A percentile compares a stretch with the other conserved stretches of the same genome.
These are phyloP conservation scores for Hericium alpestre DNA, from an alignment of 768 basidiomycete species.

Conservation along the genomic window DNA sequence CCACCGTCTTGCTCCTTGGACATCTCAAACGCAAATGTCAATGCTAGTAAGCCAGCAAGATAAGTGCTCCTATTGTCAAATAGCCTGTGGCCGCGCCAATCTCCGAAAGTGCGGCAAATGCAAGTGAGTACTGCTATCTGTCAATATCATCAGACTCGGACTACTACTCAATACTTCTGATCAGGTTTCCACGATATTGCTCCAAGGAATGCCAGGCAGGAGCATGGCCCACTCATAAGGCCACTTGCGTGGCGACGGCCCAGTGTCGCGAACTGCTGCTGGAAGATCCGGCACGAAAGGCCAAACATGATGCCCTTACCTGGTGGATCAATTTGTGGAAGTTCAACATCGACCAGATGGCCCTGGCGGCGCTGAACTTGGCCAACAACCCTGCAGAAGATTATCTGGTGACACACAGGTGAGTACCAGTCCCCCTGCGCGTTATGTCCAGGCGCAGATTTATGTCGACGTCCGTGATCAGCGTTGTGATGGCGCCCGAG, in stretches of 20 bases:
- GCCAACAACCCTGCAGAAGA: background rate
- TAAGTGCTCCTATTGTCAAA: background rate
- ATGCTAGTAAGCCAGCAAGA: no score
- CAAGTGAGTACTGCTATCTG: background rate
- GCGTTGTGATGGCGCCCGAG: background rate
- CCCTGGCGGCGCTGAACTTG: background rate
- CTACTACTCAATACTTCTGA: background rate
- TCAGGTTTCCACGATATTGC: background rate
- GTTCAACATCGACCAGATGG: background rate
- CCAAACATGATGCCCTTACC: background rate
- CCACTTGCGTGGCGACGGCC: background rate
- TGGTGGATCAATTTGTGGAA: background rate
- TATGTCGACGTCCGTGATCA: background rate
- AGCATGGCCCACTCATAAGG: background rate
- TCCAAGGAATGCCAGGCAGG: background rate
- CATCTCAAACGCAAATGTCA: no score
- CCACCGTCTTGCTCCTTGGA: no score
- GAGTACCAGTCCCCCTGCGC: background rate
- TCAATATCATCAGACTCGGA: background rate
- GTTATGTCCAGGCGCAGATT: background rate
- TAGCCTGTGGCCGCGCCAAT: background rate
- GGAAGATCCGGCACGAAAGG: background rate
- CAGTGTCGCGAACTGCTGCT: background rate
- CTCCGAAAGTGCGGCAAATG: background rate
- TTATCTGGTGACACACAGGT: background rate